These are phyloP conservation scores for Eruca vesicaria DNA, from an alignment of 441 rosid species.

Conservation along the genomic window DNA sequence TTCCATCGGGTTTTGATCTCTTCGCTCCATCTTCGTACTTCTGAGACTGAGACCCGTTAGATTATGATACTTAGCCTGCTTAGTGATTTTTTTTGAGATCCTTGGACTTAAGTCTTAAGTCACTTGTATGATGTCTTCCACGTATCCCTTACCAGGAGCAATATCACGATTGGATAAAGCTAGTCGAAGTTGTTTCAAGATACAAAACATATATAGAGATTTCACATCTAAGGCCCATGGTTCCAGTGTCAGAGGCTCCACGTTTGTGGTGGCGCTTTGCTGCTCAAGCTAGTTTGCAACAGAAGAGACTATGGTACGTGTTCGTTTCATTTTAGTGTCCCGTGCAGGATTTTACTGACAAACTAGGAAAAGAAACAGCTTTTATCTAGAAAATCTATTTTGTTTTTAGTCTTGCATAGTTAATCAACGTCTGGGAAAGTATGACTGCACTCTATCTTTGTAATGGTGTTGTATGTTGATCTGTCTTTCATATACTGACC, in stretches of 20 bases:
- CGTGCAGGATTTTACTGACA: conserved; percentile 12
- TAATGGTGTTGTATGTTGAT: conserved; percentile 19
- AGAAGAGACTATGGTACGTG: conserved; percentile 79
- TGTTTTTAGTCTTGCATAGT: conserved; percentile 24
- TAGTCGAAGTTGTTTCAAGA: conserved; percentile 87
- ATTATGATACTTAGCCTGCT: neutral
- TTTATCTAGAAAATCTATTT: conserved; percentile 5
- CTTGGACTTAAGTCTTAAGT: conserved; percentile 21
- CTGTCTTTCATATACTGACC: conserved; percentile 27
- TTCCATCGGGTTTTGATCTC: neutral
- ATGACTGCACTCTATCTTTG: neutral
- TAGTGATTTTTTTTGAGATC: conserved; percentile 6
- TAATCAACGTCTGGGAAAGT: conserved; percentile 40
- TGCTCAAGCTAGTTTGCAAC: conserved; percentile 83
- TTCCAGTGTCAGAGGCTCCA: conserved; percentile 66
- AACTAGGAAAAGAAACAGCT: neutral
- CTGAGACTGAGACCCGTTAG: conserved; percentile 9
- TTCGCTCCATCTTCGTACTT: neutral
- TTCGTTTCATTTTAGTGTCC: conserved; percentile 10
- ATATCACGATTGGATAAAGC: conserved; percentile 96
- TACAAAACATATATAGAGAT: conserved; percentile 80
- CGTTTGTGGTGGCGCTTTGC: conserved; percentile 93
- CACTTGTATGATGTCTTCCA: conserved; percentile 27
- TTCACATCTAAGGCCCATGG: conserved; percentile 86
- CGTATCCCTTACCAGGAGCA: conserved; percentile 59